Base-by-base conservation (phyloP, 2,329 filamentous ascomycete species). In the Orbilia quercus region DNA sequence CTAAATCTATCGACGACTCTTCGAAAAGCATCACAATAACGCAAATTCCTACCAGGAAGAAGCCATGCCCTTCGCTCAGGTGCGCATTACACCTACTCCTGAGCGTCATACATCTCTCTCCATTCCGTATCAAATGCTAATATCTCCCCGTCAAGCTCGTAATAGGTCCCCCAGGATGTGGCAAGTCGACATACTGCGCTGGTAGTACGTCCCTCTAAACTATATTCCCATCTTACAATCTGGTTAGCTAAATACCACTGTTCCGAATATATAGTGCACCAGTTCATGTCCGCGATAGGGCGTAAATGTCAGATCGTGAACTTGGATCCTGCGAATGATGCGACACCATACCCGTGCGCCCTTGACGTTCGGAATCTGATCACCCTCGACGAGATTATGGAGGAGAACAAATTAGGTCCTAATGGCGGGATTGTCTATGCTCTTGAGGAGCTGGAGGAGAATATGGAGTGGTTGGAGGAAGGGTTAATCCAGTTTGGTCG, bases 141-240 rank as follows among this genome's bases (percentile, higher is more conserved):
- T 51, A 50, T 60, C 44, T 78, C 47, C 48, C 86, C 86, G 84
- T 85, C 83, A 91, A 96, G 82, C 88, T 97, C 45, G 88, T 96
- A 38, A 88, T 96, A 78, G 95, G 95, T n/a, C 94, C 93, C 76
- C 95, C 95, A 5, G 95, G 95, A 78, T 89, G 92, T 28, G 95
- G 95, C 74, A 99, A 99, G 83, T 97, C 92, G 76, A 99, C 95
- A 6, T 97, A 96, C 81, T 98, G 94, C 84, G 92, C 98, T 88
- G 95, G 95, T 80, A 96, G 88, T 89, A 81, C 81, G 87, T 79
- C n/a, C 9, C 54, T 40, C 60, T 36, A 28, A 18, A 53, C 5
- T 28, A 38, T 14, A 16, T 2, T 34, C 16, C 51, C 22, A 25
- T 31, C 20, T 23, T 47, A 20, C 51, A 18, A 12, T 18, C 25